Percentiles rank a stretch among this genome's conserved stretches.
phyloP scores from a whole-genome alignment of 768 basidiomycete genomes.

The Pisolithus microcarpus region DNA sequence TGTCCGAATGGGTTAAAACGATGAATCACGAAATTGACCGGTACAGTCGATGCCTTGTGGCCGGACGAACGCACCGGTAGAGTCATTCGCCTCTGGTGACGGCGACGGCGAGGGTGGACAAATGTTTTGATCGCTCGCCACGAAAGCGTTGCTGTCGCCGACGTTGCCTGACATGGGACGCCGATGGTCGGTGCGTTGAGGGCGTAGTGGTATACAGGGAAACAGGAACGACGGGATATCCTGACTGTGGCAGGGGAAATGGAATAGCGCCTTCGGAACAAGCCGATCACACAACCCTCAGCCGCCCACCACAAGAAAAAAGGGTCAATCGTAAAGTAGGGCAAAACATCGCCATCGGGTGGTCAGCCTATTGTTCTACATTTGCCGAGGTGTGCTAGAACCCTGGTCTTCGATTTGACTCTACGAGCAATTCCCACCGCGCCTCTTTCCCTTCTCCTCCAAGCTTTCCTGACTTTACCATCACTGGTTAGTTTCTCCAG shows the following conservation, averaged over 20 bases:
- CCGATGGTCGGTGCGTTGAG: conserved; percentile 27
- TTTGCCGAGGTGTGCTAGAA: no score
- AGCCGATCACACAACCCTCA: conserved; percentile 18
- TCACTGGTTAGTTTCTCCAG: conserved; percentile 67
- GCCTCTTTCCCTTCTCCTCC: conserved; percentile 47
- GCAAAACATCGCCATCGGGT: no score
- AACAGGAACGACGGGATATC: conserved; percentile 27
- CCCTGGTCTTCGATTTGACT: no score
- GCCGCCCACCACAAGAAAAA: no score
- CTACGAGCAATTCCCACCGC: conserved; percentile 35
- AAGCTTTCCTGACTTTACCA: conserved; percentile 42
- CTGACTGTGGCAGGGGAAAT: conserved; percentile 19
- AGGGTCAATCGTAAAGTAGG: no score
- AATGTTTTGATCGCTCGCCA: conserved; percentile 15
- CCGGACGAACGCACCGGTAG: conserved; percentile 35
- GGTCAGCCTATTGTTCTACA: no score
- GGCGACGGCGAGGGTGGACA: conserved; percentile 30
- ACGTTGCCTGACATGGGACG: conserved; percentile 22
- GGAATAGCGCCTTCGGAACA: conserved; percentile 22
- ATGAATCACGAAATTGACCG: conserved; percentile 17
- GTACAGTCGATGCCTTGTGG: conserved; percentile 18
- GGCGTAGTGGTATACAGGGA: conserved; percentile 15
- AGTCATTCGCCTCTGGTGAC: conserved; percentile 38
- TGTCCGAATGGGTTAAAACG: conserved; percentile 11
- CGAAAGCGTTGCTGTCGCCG: conserved; percentile 10